Evolutionary conservation across 2,329 filamentous ascomycete species (phyloP).

Genomic region (Xylariaceae sp.): DNA sequence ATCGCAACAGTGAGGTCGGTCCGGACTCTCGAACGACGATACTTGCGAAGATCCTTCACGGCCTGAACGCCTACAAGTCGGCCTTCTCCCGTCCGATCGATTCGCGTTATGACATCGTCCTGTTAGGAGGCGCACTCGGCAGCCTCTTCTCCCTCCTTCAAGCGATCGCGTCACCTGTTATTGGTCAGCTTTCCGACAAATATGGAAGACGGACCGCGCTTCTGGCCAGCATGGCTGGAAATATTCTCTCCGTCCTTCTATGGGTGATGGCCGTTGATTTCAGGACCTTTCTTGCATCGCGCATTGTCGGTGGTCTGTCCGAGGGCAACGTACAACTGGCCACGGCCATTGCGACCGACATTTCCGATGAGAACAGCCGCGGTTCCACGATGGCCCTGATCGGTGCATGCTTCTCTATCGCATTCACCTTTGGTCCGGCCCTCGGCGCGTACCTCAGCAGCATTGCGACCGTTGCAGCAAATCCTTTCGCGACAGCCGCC

Average conservation of each 20-base stretch:
- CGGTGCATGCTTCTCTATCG: constrained; percentile 92
- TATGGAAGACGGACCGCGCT: constrained; percentile 84
- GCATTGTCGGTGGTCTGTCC: constrained; percentile 85
- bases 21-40: constrained; percentile 44
- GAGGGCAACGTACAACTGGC: constrained; percentile 97
- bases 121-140: constrained; percentile 87
- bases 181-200: constrained; percentile 80
- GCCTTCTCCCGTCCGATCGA: constrained; percentile 89
- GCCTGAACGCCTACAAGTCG: constrained; percentile 91
- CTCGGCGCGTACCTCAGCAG: constrained; percentile 81
- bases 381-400: constrained; percentile 95
- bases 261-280: constrained; percentile 95
- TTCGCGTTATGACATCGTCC: constrained; percentile 92
- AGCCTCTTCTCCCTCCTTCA: constrained; percentile 89
- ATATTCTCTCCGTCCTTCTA: constrained; percentile 85
- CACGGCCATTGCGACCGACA: constrained; percentile 92
- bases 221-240: constrained; percentile 86
- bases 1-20: constrained; percentile 72
- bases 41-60: constrained; percentile 72
- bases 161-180: constrained; percentile 85
- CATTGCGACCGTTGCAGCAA: constrained; percentile 71
- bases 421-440: constrained; percentile 93
- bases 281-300: constrained; percentile 88
- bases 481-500: constrained; percentile 90
- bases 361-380: constrained; percentile 77